Percentiles rank a stretch among this genome's conserved stretches.
phyloP scores from a whole-genome alignment of 1,284 basidiomycete species.

The Cutaneotrichosporon sp. region DNA sequence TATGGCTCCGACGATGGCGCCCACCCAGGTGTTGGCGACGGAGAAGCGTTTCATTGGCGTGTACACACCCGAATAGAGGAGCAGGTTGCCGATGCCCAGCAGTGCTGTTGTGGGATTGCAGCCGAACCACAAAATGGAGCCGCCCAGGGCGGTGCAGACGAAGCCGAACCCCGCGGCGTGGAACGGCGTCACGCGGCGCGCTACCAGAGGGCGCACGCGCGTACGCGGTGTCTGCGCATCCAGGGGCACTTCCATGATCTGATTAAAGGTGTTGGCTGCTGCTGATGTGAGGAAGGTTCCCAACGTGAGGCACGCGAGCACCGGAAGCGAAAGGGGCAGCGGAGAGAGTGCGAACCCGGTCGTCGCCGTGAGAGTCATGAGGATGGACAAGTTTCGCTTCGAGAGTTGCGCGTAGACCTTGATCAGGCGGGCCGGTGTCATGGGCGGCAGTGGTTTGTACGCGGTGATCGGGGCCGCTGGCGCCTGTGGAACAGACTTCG shows the following conservation, averaged over 20 bases:
- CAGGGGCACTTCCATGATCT: slow-evolving; percentile 89
- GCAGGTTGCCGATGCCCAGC: slow-evolving; percentile 78
- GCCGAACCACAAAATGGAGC: slow-evolving; percentile 71
- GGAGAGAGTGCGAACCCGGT: slow-evolving; percentile 91
- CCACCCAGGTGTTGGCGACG: slow-evolving; percentile 92
- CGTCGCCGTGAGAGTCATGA: slow-evolving; percentile 87
- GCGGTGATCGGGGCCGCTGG: slow-evolving; percentile 38
- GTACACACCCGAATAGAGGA: slow-evolving; percentile 85
- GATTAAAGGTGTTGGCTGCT: slow-evolving; percentile 91
- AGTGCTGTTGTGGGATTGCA: slow-evolving; percentile 83
- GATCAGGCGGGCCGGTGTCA: slow-evolving; percentile 58
- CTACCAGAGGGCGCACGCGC: slow-evolving; percentile 80
- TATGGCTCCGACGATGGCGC: slow-evolving; percentile 83
- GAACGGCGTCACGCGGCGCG: slow-evolving; percentile 70
- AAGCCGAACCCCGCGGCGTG: slow-evolving; percentile 80
- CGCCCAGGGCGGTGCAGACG: slow-evolving; percentile 69
- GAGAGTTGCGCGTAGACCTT: slow-evolving; percentile 75
- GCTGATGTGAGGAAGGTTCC: slow-evolving; percentile 90
- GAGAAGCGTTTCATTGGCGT: slow-evolving; percentile 90
- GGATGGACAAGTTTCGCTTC: slow-evolving; percentile 80
- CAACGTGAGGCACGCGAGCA: slow-evolving; percentile 77
- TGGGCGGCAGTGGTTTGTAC: slow-evolving; percentile 47
- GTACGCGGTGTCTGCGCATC: slow-evolving; percentile 97
- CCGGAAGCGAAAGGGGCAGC: slow-evolving; percentile 70
- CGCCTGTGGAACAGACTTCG: slow-evolving; percentile 29